Evolutionary conservation across 805 yeast species (phyloP).

Genomic region (Candida cerambycidarum): DNA sequence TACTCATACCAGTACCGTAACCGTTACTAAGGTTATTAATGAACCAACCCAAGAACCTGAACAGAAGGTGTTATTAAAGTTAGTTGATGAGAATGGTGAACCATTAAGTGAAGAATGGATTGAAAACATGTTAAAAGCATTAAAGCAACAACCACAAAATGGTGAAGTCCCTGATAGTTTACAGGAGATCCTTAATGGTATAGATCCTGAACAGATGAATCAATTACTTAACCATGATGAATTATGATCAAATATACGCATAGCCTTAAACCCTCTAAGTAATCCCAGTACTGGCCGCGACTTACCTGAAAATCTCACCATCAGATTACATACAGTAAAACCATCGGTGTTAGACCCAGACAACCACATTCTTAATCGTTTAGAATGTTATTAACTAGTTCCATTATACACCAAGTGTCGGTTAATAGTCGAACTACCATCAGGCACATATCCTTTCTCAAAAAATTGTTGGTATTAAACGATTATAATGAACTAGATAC

Average conservation of each 20-base stretch:
- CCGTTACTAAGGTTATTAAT: conserved; percentile 1
- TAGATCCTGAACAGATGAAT: too few species aligned
- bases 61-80: background rate
- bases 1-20: background rate
- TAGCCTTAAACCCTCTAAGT: background rate
- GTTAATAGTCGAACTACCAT: conserved; percentile 1
- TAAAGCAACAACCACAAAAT: background rate
- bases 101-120: background rate
- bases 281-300: background rate
- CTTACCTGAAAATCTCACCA: conserved; percentile 1
- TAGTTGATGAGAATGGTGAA: conserved; percentile 2
- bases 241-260: conserved; percentile 6
- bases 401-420: background rate
- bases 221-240: conserved; percentile 1
- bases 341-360: too few species aligned
- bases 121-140: background rate
- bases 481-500: conserved; percentile 25
- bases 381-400: too few species aligned
- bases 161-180: background rate
- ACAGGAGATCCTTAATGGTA: background rate
- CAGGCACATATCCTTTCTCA: conserved; percentile 37
- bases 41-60: background rate
- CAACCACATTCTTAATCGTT: too few species aligned
- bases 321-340: background rate
- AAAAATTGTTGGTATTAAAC: conserved; percentile 38